These are phyloP conservation scores for Tylopilus rubrobrunneus DNA, from an alignment of 768 basidiomycete genomes.

Conservation along the genomic window DNA sequence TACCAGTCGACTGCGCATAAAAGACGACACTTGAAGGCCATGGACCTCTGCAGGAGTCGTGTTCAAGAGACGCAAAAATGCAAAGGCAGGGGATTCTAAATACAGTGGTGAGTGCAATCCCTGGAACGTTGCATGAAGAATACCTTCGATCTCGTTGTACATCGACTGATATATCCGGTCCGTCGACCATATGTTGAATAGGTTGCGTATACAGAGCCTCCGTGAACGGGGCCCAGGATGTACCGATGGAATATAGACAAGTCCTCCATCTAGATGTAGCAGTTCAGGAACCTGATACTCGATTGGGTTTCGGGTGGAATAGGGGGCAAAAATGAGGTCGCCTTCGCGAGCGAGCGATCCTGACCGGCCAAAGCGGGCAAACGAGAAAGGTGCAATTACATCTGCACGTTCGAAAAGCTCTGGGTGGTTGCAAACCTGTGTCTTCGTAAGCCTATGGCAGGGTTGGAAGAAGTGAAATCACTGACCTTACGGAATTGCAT, in stretches of 20 bases:
- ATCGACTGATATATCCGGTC: conserved; percentile 76
- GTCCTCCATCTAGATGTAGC: conserved; percentile 73
- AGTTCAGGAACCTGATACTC: conserved; percentile 71
- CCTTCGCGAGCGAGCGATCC: conserved; percentile 83
- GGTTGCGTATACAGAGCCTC: conserved; percentile 52
- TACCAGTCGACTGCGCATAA: conserved; percentile 53
- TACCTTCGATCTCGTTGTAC: conserved; percentile 52
- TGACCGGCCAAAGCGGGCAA: conserved; percentile 76
- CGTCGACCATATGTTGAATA: conserved; percentile 89
- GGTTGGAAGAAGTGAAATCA: conserved; percentile 1
- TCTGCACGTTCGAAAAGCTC: conserved; percentile 98
- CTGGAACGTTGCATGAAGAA: conserved; percentile 12
- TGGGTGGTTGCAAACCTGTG: conserved; percentile 94
- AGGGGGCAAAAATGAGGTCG: conserved; percentile 77
- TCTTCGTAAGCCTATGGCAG: conserved; percentile 3
- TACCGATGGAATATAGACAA: conserved; percentile 62
- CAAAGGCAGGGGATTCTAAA: conserved; percentile 55
- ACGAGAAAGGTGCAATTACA: conserved; percentile 89
- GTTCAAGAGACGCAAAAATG: conserved; percentile 72
- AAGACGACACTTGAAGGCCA: conserved; percentile 52
- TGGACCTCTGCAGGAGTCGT: conserved; percentile 64
- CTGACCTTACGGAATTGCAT: conserved; percentile 98
- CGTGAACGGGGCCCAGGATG: conserved; percentile 44
- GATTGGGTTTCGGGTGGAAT: conserved; percentile 87
- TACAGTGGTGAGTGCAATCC: conserved; percentile 10